Evolutionary conservation across 331 rosid species (phyloP).

Genomic region (Spiraea crenata): DNA sequence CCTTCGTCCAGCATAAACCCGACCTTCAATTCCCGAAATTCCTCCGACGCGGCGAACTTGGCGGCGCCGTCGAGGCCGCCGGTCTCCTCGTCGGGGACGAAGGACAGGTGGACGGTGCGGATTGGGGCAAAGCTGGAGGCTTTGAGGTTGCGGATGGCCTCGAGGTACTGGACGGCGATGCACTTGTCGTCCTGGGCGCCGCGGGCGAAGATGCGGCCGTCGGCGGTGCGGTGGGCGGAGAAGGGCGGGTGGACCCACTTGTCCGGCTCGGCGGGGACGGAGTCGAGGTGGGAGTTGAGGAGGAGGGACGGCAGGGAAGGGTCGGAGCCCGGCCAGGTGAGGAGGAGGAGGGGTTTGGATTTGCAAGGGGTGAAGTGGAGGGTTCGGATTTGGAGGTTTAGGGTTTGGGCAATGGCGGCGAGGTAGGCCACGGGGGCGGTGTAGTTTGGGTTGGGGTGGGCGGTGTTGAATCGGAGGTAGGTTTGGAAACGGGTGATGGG

Average conservation of each 20-base stretch:
- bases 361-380: constrained; percentile 42
- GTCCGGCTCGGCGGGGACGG: constrained; percentile 79
- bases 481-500: constrained; percentile 76
- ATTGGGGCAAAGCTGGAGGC: constrained; percentile 33
- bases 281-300: constrained; percentile 90
- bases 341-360: constrained; percentile 64
- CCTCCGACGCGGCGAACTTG: constrained; percentile 50
- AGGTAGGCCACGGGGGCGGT: constrained; percentile 69
- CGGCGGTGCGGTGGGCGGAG: constrained; percentile 52
- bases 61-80: constrained; percentile 64
- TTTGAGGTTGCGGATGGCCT: constrained; percentile 66
- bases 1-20: constrained; percentile 92
- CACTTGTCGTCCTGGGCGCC: constrained; percentile 94
- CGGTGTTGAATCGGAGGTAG: constrained; percentile 77
- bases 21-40: constrained; percentile 51
- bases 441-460: constrained; percentile 82
- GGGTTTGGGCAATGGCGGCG: constrained; percentile 41
- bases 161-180: constrained; percentile 74
- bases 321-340: constrained; percentile 69
- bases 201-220: constrained; percentile 66
- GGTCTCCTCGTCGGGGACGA: constrained; percentile 85
- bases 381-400: constrained; percentile 42
- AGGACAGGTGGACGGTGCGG: constrained; percentile 63
- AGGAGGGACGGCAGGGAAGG: constrained; percentile 74
- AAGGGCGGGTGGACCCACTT: constrained; percentile 88